These are phyloP conservation scores for Hypoxylon sp. DNA, from an alignment of 2,329 filamentous ascomycete species.

Conservation along the genomic window DNA sequence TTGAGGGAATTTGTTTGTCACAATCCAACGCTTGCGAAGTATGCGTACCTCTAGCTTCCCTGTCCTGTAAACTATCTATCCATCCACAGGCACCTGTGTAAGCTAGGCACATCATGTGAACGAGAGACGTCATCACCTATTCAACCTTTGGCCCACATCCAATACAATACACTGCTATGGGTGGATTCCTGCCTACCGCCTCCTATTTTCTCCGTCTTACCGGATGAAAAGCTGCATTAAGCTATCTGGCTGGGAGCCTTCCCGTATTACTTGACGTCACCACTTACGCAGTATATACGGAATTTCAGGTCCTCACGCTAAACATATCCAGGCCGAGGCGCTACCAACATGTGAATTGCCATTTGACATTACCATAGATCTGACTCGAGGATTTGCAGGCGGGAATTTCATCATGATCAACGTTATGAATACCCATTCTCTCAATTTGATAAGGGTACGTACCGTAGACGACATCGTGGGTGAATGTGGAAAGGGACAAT, in stretches of 20 bases:
- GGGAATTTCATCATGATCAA: constrained; percentile 40
- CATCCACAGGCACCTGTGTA: constrained; percentile 8
- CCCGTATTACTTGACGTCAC: constrained; percentile 41
- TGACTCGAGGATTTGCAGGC: constrained; percentile 7
- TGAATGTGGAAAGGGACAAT: constrained; percentile 18
- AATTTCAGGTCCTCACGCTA: background rate
- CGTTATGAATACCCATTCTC: constrained; percentile 7
- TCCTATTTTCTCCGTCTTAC: constrained; percentile 10
- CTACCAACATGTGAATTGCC: constrained; percentile 39
- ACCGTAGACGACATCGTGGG: constrained; percentile 27
- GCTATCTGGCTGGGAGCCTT: constrained; percentile 18
- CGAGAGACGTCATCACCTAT: constrained; percentile 41
- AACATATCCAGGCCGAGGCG: constrained; percentile 4
- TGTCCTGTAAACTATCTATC: background rate
- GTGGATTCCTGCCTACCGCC: constrained; percentile 20
- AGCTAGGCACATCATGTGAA: constrained; percentile 38
- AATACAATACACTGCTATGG: constrained; percentile 12
- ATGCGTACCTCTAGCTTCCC: constrained; percentile 7
- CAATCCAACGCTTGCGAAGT: constrained; percentile 14
- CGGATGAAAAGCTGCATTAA: constrained; percentile 24
- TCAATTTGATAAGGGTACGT: constrained; percentile 19
- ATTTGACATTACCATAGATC: constrained; percentile 22
- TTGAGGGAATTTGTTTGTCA: constrained; percentile 36
- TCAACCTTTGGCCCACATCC: constrained; percentile 33
- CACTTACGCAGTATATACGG: constrained; percentile 24